These are phyloP conservation scores for Massospora cicadina DNA, from an alignment of 371 early-diverging fungal genomes.

Conservation along the genomic window DNA sequence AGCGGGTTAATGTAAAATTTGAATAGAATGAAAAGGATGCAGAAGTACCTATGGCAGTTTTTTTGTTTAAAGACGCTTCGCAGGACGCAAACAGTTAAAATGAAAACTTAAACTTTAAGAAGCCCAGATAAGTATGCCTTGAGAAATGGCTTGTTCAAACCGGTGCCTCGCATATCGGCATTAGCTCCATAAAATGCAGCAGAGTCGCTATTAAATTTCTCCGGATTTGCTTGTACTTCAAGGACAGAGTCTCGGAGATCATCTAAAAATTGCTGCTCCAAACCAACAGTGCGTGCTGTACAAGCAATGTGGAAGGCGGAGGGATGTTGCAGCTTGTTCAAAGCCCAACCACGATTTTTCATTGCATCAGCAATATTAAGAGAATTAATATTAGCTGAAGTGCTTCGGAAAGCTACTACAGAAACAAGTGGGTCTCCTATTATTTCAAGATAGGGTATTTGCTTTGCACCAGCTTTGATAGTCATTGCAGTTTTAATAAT, in stretches of 20 bases:
- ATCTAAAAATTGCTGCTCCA: slow-evolving; percentile 50
- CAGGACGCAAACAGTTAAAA: too few species aligned
- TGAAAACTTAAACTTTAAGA: slow-evolving; percentile 1
- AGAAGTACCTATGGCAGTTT: too few species aligned
- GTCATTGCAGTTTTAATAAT: slow-evolving; percentile 58
- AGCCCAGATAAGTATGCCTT: background rate
- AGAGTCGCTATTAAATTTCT: background rate
- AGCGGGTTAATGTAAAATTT: too few species aligned
- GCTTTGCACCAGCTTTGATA: slow-evolving; percentile 31
- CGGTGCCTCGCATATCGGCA: slow-evolving; percentile 1
- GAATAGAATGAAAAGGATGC: too few species aligned
- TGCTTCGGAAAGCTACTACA: slow-evolving; percentile 61
- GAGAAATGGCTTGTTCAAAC: background rate
- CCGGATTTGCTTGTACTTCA: slow-evolving; percentile 9
- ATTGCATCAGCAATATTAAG: slow-evolving; percentile 71
- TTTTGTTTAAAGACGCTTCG: too few species aligned
- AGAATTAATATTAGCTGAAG: slow-evolving; percentile 38
- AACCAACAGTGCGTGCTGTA: slow-evolving; percentile 57
- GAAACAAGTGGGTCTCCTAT: slow-evolving; percentile 71
- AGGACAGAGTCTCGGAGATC: slow-evolving; percentile 41
- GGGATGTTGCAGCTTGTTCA: slow-evolving; percentile 79
- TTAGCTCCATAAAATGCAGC: slow-evolving; percentile 2
- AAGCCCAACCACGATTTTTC: slow-evolving; percentile 57
- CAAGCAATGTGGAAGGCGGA: slow-evolving; percentile 78
- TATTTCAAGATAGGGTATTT: slow-evolving; percentile 56